Conservation (phyloP, 345 rosid genomes). For the Salix suchowensis region DNA sequence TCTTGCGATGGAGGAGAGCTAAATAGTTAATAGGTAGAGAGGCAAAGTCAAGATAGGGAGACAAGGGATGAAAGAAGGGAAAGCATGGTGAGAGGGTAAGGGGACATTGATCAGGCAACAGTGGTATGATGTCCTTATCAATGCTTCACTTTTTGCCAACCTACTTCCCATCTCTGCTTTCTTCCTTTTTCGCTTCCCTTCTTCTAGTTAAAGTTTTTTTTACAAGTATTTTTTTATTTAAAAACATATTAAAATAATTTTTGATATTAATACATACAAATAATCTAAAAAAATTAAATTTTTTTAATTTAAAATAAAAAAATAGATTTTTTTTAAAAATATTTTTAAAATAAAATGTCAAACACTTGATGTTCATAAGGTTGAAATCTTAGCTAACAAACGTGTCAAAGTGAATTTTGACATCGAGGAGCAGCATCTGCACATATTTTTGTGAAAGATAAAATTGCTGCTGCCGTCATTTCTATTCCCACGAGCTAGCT, state of each 20-base stretch:
- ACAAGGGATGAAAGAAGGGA: neutral
- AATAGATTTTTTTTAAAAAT: no score
- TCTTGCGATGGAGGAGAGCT: neutral
- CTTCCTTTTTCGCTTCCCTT: neutral
- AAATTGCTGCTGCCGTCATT: neutral
- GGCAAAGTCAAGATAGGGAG: neutral
- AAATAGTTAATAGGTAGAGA: neutral
- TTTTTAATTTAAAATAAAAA: no score
- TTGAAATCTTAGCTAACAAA: neutral
- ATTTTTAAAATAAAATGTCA: no score
- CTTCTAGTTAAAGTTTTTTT: no score
- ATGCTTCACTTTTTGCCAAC: conserved; percentile 30
- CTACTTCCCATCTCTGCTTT: conserved; percentile 15
- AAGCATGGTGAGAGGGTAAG: conserved; percentile 1
- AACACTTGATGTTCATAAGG: neutral
- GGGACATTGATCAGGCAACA: conserved; percentile 22
- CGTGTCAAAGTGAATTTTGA: neutral
- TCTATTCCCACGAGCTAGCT: neutral
- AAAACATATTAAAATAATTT: no score
- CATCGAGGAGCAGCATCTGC: neutral
- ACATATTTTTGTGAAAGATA: neutral
- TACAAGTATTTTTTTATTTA: no score
- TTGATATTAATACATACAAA: no score
- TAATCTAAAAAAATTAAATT: no score
- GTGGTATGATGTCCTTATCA: conserved; percentile 10